A percentile compares a stretch with the other conserved stretches of the same genome.
Conservation (phyloP, 2,329 filamentous ascomycete species). For the Hypomyces perniciosus region DNA sequence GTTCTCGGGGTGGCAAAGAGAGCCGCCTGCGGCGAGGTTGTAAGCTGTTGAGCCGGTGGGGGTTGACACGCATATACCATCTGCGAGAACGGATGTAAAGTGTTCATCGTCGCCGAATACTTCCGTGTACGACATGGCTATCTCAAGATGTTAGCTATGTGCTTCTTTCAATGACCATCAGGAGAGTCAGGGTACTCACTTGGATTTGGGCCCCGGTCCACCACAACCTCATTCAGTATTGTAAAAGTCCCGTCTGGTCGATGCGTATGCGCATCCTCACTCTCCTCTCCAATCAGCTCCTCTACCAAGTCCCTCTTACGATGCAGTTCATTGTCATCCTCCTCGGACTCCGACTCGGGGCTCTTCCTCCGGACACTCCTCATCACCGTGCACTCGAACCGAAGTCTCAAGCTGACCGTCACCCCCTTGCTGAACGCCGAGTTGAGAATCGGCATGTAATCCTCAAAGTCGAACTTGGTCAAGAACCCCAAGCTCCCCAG, state of each 20-base stretch:
- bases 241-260: conserved; percentile 77
- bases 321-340: conserved; percentile 33
- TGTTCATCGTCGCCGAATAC: conserved; percentile 93
- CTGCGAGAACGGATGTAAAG: conserved; percentile 88
- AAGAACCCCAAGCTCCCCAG: conserved; percentile 90
- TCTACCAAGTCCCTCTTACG: conserved; percentile 68
- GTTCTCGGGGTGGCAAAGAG: conserved; percentile 91
- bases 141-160: not conserved
- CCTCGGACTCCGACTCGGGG: conserved; percentile 20
- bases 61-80: conserved; percentile 89
- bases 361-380: conserved; percentile 53
- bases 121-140: conserved; percentile 86
- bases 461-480: conserved; percentile 89
- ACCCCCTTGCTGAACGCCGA: conserved; percentile 76
- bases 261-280: conserved; percentile 79
- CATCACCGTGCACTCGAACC: conserved; percentile 95
- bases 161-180: not conserved
- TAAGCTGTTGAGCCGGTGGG: conserved; percentile 94
- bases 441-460: conserved; percentile 62
- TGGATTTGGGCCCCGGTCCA: conserved; percentile 88
- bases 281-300: conserved; percentile 81
- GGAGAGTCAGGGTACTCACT: conserved; percentile 49
- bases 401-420: conserved; percentile 76
- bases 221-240: conserved; percentile 94
- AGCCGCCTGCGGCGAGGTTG: conserved; percentile 92